Evolutionary conservation across 2,329 filamentous ascomycete species (phyloP), one percentile per base, ranked within the genome.

Genomic region (Myriosclerotinia duriaeana): DNA sequence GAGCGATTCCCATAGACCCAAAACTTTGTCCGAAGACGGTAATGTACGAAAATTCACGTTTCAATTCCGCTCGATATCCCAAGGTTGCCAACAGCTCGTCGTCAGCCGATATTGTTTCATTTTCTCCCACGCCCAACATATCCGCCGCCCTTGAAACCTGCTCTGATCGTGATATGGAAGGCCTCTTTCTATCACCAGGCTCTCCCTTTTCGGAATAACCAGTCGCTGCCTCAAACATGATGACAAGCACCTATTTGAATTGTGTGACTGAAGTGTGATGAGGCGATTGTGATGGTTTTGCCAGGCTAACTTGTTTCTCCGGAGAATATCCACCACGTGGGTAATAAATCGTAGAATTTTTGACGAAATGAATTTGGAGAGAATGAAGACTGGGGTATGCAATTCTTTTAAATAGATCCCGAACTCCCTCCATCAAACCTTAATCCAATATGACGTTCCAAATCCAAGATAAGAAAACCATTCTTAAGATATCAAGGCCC

Each of bases 11-110:
- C 74, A 76, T 75, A 20, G 74, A 73, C 7, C 74, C 74, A 68
- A 76, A 76, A 60, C 71, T 73, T 62, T 76, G 74, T 12, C 74
- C 74, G 53, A 76, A 76, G 0, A 74, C 73, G 1, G 74, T 76
- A 3, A 74, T 59, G 42, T 75, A 75, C 12, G 73, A 75, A 56
- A 76, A 76, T 61, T 76, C 74, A 14, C 74, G 71, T 64, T 75
- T 76, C 38, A 76, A 62, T 64, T 76, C 74, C 8, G 74, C 71
- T 34, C 73, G 70, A 59, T 76, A 76, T 58, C 74, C 74, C 34
- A 76, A 55, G 1, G 67, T 65, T 42, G 73, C 73, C 8, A 76
- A 69, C 30, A 76, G 53, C 44, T 73, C 65, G 68, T 76, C 74
- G 40, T 76, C 74, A 2, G 70, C 65, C 2, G 65, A 67, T 52